Conservation (phyloP, 1,284 basidiomycete genomes). For the Boletus semigastroideus region DNA sequence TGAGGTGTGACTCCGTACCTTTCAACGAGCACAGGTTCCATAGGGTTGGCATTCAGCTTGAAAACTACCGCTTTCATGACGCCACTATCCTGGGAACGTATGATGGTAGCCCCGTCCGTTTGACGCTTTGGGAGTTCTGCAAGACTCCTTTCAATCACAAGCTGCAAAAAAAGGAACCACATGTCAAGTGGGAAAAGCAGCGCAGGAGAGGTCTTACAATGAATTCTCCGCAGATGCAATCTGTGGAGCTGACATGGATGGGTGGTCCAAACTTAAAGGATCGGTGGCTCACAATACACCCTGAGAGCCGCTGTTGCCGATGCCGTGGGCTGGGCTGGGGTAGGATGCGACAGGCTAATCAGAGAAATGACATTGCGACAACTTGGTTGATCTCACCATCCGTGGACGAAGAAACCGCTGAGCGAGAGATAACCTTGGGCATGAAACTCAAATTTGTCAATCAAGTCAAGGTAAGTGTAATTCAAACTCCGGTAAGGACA, state of each 20-base stretch:
- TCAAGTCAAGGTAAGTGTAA: too few relatives aligned
- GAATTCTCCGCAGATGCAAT: slow-evolving; percentile 85
- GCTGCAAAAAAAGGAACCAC: slow-evolving; percentile 42
- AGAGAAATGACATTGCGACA: slow-evolving; percentile 1
- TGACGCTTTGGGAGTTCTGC: slow-evolving; percentile 66
- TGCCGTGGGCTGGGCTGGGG: slow-evolving; percentile 70
- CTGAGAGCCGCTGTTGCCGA: slow-evolving; percentile 74
- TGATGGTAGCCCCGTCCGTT: slow-evolving; percentile 71
- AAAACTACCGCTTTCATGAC: slow-evolving; percentile 64
- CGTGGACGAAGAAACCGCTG: slow-evolving; percentile 76
- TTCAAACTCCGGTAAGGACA: too few relatives aligned
- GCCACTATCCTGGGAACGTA: slow-evolving; percentile 64
- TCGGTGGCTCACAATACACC: slow-evolving; percentile 66
- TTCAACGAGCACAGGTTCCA: slow-evolving; percentile 69
- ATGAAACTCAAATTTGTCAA: too few relatives aligned
- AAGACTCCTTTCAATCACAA: slow-evolving; percentile 78
- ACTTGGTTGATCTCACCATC: slow-evolving; percentile 53
- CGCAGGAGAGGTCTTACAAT: slow-evolving; percentile 49
- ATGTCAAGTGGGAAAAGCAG: slow-evolving; percentile 4
- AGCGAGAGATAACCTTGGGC: slow-evolving; percentile 82
- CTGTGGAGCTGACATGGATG: slow-evolving; percentile 38
- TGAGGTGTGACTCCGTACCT: slow-evolving; percentile 45
- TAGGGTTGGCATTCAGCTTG: slow-evolving; percentile 69
- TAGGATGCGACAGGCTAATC: neutral
- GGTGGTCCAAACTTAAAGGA: slow-evolving; percentile 5